phyloP scores from a whole-genome alignment of 2,329 filamentous ascomycete species.

The Lizonia empirigonia region DNA sequence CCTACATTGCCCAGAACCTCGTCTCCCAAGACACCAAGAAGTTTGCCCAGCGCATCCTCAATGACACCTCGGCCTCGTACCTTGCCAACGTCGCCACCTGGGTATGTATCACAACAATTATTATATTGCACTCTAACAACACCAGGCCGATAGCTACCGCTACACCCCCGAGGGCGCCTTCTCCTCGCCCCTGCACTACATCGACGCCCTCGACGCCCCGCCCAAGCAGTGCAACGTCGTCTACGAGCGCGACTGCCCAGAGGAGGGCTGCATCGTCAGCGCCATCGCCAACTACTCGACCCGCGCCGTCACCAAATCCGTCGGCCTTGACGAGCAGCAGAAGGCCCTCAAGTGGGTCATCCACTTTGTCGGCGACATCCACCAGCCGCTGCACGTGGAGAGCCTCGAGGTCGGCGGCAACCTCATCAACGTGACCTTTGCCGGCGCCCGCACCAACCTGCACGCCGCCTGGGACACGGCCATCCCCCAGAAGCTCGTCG shows the following conservation, averaged over 20 bases:
- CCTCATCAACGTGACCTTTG: conserved; percentile 52
- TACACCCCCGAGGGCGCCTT: conserved; percentile 55
- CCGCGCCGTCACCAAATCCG: conserved; percentile 41
- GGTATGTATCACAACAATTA: conserved; percentile 22
- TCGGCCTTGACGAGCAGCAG: conserved; percentile 45
- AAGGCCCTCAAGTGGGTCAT: conserved; percentile 58
- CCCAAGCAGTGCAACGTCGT: conserved; percentile 56
- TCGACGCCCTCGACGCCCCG: conserved; percentile 57
- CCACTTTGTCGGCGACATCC: conserved; percentile 71
- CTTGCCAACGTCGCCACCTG: conserved; percentile 60
- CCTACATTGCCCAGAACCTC: conserved; percentile 59
- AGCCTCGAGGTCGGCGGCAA: conserved; percentile 53
- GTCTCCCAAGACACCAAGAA: conserved; percentile 51
- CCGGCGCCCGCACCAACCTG: conserved; percentile 49
- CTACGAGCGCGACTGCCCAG: conserved; percentile 58
- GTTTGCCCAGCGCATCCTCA: conserved; percentile 54
- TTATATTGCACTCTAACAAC: background rate
- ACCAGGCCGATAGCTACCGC: conserved; percentile 56
- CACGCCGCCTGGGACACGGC: conserved; percentile 54
- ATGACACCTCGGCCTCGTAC: conserved; percentile 53
- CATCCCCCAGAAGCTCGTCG: conserved; percentile 51
- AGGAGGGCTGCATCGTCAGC: conserved; percentile 57
- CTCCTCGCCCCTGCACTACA: conserved; percentile 57
- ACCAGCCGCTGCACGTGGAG: conserved; percentile 70
- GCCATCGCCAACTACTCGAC: conserved; percentile 59